Conservation (phyloP, 306 rosid genomes). For the Cyamopsis tetragonoloba region DNA sequence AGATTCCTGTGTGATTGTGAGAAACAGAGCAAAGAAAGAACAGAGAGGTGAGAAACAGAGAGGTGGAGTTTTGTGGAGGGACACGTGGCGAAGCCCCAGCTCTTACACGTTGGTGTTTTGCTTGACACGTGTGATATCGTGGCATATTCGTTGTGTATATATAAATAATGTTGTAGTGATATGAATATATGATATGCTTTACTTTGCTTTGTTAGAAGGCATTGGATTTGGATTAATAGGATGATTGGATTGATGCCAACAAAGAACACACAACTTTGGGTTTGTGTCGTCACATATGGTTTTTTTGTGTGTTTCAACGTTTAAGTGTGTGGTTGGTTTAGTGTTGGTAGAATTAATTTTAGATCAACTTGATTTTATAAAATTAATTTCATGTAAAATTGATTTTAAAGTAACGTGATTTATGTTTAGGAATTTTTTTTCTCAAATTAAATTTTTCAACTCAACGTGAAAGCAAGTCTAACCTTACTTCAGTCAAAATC, state of each 20-base stretch:
- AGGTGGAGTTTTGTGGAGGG: too few relatives aligned
- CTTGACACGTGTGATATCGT: slow-evolving; percentile 33
- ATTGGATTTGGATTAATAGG: neutral
- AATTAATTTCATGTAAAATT: too few relatives aligned
- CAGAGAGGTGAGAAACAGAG: neutral
- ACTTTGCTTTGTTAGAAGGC: neutral
- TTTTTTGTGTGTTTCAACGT: too few relatives aligned
- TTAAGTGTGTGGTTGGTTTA: too few relatives aligned
- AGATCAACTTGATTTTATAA: slow-evolving; percentile 30
- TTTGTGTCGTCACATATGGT: neutral
- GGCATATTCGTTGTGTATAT: slow-evolving; percentile 46
- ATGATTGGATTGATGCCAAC: neutral
- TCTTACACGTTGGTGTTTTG: slow-evolving; percentile 21
- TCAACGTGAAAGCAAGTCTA: too few relatives aligned
- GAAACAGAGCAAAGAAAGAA: slow-evolving; percentile 12
- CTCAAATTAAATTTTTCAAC: too few relatives aligned
- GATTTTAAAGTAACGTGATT: too few relatives aligned
- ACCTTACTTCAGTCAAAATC: too few relatives aligned
- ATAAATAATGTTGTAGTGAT: too few relatives aligned
- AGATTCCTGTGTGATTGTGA: neutral
- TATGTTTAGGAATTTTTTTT: too few relatives aligned
- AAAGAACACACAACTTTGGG: neutral
- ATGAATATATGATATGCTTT: slow-evolving; percentile 23
- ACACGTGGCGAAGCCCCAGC: slow-evolving; percentile 22
- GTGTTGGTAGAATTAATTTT: too few relatives aligned